These are phyloP conservation scores for Piper longum DNA, from an alignment of 164 flowering plant genomes.

Conservation along the genomic window DNA sequence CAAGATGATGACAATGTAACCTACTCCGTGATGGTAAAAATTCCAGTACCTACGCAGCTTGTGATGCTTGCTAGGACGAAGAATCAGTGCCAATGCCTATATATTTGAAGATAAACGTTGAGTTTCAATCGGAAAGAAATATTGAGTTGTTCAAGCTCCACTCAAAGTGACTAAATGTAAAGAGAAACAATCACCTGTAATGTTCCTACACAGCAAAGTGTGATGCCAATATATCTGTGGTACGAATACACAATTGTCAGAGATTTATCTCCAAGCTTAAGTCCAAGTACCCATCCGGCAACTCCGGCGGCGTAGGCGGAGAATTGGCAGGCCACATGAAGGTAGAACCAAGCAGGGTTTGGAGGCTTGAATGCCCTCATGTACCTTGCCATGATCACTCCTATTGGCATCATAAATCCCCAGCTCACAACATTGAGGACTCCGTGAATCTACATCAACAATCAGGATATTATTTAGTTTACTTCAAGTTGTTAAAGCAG, in stretches of 20 bases:
- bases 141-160: no score
- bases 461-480: no score
- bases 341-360: conserved; percentile 34
- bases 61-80: conserved; percentile 77
- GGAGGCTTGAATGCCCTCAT: conserved; percentile 52
- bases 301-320: conserved; percentile 22
- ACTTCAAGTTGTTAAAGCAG: no score
- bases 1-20: conserved; percentile 40
- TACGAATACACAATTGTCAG: conserved; percentile 3
- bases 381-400: conserved; percentile 66
- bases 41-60: conserved; percentile 68
- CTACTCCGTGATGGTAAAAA: conserved; percentile 49
- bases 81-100: conserved; percentile 61
- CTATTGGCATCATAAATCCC: conserved; percentile 74
- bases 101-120: not conserved
- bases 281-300: conserved; percentile 24
- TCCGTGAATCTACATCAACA: conserved; percentile 51
- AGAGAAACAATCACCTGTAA: conserved; percentile 13
- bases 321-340: conserved; percentile 19
- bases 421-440: conserved; percentile 60
- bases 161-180: no score
- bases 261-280: conserved; percentile 20
- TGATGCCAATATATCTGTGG: conserved; percentile 23
- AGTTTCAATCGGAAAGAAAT: no score
- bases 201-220: conserved; percentile 15